Conservation (phyloP, 768 basidiomycete species). For the Scleroderma bovista region DNA sequence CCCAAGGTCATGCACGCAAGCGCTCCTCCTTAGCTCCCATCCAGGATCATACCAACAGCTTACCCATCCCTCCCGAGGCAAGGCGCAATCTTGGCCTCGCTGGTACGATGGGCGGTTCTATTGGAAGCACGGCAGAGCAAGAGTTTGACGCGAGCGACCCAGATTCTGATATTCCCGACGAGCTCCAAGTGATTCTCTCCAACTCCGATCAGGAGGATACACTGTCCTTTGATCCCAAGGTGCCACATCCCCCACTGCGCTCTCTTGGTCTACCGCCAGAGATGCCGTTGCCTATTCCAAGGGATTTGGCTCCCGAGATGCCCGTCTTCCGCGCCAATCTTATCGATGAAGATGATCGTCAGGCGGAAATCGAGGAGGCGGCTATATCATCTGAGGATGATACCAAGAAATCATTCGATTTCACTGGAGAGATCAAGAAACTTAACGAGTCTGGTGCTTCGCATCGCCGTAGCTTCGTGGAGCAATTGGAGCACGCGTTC, state of each 20-base stretch:
- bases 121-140: conserved; percentile 40
- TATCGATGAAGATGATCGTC: conserved; percentile 40
- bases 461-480: conserved; percentile 71
- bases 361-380: conserved; percentile 36
- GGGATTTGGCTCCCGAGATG: conserved; percentile 16
- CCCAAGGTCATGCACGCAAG: conserved; percentile 17
- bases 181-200: conserved; percentile 59
- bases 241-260: conserved; percentile 11
- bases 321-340: conserved; percentile 42
- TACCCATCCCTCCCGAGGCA: conserved; percentile 44
- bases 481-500: conserved; percentile 78
- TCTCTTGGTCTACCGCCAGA: conserved; percentile 42
- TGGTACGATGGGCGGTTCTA: conserved; percentile 64
- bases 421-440: conserved; percentile 69
- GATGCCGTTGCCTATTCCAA: conserved; percentile 31
- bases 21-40: conserved; percentile 19
- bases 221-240: conserved; percentile 22
- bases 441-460: conserved; percentile 67
- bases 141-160: conserved; percentile 54
- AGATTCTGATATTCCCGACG: conserved; percentile 78
- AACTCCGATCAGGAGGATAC: conserved; percentile 39
- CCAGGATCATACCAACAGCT: conserved; percentile 16
- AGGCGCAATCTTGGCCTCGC: conserved; percentile 55
- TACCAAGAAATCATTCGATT: conserved; percentile 79
- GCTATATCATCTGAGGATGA: conserved; percentile 49